Evolutionary conservation across 176 grass and related monocot species (phyloP).

Genomic region (Oryza glaberrima): DNA sequence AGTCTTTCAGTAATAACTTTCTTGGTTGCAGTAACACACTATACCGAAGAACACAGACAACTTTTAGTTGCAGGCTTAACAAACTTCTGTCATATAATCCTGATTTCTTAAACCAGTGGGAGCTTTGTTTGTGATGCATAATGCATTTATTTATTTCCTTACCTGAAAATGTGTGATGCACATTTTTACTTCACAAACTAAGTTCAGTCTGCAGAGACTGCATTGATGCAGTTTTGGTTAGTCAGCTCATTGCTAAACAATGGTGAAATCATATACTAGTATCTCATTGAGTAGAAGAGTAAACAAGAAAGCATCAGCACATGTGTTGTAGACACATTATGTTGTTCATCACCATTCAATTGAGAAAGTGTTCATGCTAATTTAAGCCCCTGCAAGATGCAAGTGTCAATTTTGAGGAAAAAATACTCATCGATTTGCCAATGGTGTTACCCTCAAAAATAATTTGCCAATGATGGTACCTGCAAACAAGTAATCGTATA

Average conservation of each 20-base stretch:
- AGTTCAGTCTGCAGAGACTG: background rate
- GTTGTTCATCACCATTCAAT: background rate
- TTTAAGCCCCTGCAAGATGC: background rate
- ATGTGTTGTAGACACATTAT: background rate
- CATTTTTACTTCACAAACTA: background rate
- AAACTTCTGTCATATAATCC: background rate
- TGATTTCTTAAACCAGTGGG: background rate
- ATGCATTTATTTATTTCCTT: background rate
- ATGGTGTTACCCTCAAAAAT: background rate
- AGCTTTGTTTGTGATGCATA: background rate
- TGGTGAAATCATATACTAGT: background rate
- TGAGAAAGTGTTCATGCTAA: background rate
- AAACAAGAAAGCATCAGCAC: background rate
- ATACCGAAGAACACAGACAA: background rate
- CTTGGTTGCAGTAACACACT: background rate
- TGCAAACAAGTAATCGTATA: background rate
- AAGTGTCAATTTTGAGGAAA: background rate
- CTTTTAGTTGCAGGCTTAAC: background rate
- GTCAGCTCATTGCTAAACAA: background rate
- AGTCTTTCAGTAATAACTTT: background rate
- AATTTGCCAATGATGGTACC: background rate
- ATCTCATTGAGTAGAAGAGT: background rate
- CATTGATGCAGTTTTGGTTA: background rate
- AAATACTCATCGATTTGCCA: background rate
- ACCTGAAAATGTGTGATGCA: background rate